phyloP scores from a whole-genome alignment of 306 rosid species.

The Dryas octopetala region DNA sequence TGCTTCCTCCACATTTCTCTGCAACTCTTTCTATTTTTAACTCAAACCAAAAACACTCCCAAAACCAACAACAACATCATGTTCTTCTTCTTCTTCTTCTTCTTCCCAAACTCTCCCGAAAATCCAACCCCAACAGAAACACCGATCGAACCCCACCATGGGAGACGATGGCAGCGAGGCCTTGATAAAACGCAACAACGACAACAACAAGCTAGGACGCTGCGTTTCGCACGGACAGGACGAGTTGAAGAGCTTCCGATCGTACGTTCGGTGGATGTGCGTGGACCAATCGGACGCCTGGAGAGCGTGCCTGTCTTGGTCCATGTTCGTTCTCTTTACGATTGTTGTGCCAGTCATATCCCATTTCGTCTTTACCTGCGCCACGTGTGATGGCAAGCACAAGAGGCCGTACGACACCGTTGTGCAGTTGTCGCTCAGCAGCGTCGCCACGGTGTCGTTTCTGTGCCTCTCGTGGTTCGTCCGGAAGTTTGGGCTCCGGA shows the following conservation, averaged over 20 bases:
- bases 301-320: conserved; percentile 69
- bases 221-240: conserved; percentile 54
- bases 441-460: conserved; percentile 65
- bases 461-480: conserved; percentile 65
- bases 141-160: conserved; percentile 5
- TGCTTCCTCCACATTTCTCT: too few relatives aligned
- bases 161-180: conserved; percentile 28
- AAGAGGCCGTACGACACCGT: conserved; percentile 63
- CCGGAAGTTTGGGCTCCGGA: conserved; percentile 52
- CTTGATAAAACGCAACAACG: conserved; percentile 16
- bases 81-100: too few relatives aligned
- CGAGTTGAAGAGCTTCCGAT: conserved; percentile 70
- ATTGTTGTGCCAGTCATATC: conserved; percentile 62
- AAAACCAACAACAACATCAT: too few relatives aligned
- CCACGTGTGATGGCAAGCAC: conserved; percentile 62
- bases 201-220: conserved; percentile 34
- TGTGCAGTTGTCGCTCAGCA: conserved; percentile 70
- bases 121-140: too few relatives aligned
- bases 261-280: conserved; percentile 86
- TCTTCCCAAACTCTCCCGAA: too few relatives aligned
- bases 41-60: too few relatives aligned
- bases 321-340: conserved; percentile 56
- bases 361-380: conserved; percentile 64
- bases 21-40: too few relatives aligned
- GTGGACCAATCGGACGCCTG: conserved; percentile 71